Base-by-base conservation (phyloP, 2,329 filamentous ascomycete species). In the Sclerotinia sclerotiorum region DNA sequence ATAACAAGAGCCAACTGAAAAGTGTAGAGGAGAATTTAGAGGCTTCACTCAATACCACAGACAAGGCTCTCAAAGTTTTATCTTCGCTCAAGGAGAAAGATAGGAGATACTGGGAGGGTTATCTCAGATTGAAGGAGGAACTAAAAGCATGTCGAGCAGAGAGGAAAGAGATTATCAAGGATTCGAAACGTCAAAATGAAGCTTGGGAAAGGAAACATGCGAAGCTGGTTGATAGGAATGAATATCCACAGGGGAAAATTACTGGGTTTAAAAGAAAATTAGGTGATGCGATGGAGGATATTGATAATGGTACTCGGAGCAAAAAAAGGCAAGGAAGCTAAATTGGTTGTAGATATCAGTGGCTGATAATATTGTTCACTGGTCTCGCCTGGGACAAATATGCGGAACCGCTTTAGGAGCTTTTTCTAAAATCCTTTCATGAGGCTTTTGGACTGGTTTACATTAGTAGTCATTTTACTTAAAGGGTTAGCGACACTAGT, bases 401-500 rank as follows among this genome's bases (percentile, higher is more conserved):
- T 35, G 35, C 35, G 8, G 10, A 2, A 1, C 11, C 2, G 19
- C 13, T 27, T 4, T 19, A 17, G 13, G 6, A 3, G 3, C 4
- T 21, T 51, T 7, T 49, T 24, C 17, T 21, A 32, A 32, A 11
- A 27, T 0, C 0, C 5, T 57, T 42, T 15, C n/a, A 17, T 56
- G 24, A 39, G 15, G 48, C 11, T 19, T 17, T 19, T 24, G 46
- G 1, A 27, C 21, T 6, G 5, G 15, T 24, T 15, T n/a, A 24
- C 21, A 27, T 24, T 51, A 4, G 5, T 5, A 27, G 4, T 21
- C 10, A 21, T 21, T 51, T 51, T 15, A 32, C 5, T 63, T 42
- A 51, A 57, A 63, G 60, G 60, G 46, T 63, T 63, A 63, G 60
- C 60, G 60, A 63, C 60, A 42, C n/a, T 62, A 27, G 29, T 2